Percentiles rank a stretch among this genome's conserved stretches.
These are phyloP conservation scores for Fulvia fulva DNA, from an alignment of 2,329 filamentous ascomycete species.

Conservation along the genomic window DNA sequence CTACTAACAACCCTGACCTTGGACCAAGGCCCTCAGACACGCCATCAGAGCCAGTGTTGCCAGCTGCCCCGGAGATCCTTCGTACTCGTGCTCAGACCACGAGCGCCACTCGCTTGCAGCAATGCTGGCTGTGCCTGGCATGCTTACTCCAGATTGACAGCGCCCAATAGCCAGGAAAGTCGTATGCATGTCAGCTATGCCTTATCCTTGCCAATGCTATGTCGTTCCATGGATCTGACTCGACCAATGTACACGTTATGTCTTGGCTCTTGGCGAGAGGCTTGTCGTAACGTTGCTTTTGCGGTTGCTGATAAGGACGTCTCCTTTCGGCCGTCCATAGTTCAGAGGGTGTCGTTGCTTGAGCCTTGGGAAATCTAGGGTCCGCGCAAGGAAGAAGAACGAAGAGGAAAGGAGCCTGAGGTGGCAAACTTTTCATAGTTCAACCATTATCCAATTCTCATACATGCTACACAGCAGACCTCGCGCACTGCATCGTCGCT, in stretches of 20 bases:
- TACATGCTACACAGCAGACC: conserved; percentile 2
- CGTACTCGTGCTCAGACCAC: background rate
- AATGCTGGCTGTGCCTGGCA: background rate
- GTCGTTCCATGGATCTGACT: background rate
- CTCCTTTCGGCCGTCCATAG: background rate
- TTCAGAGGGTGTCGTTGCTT: background rate
- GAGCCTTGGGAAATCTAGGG: too few species aligned
- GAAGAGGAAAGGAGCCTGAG: background rate
- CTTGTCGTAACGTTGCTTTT: background rate
- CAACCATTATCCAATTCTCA: background rate
- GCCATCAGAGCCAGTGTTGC: too few species aligned
- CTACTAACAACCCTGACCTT: too few species aligned
- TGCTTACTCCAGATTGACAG: background rate
- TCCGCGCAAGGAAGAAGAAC: too few species aligned
- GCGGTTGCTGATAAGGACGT: background rate
- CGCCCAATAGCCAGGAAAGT: background rate
- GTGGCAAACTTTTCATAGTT: background rate
- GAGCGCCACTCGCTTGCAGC: background rate
- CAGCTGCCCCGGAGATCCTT: too few species aligned
- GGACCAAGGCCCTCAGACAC: too few species aligned
- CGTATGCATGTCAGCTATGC: background rate
- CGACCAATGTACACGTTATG: background rate
- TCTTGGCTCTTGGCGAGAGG: background rate
- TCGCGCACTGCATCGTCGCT: background rate
- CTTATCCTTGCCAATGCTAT: background rate